Evolutionary conservation across 441 rosid species (phyloP).

Genomic region (Populus hybrid): DNA sequence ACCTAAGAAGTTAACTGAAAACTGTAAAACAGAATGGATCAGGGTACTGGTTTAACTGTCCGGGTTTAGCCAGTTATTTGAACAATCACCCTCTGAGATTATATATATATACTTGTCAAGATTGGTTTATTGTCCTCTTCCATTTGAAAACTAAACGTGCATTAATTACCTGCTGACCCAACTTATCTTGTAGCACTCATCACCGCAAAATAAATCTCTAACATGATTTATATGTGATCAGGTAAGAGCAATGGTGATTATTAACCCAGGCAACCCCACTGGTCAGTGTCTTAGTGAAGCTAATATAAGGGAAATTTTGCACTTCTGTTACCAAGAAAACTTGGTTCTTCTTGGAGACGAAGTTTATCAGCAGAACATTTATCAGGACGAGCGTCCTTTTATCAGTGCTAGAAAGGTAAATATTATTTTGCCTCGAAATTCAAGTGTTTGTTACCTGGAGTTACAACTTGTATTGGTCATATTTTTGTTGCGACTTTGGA

Average conservation of each 20-base stretch:
- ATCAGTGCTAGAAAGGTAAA: constrained; percentile 79
- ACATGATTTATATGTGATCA: constrained; percentile 28
- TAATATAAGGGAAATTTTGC: constrained; percentile 78
- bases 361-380: constrained; percentile 96
- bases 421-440: constrained; percentile 7
- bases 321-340: constrained; percentile 72
- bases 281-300: constrained; percentile 96
- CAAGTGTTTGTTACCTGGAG: constrained; percentile 4
- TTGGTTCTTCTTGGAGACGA: constrained; percentile 91
- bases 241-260: constrained; percentile 97
- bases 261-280: constrained; percentile 97
- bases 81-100: neutral
- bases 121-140: constrained; percentile 7
- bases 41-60: neutral
- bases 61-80: constrained; percentile 1
- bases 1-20: too few species aligned
- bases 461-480: constrained; percentile 15
- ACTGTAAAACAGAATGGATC: too few species aligned
- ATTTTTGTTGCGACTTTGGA: constrained; percentile 14
- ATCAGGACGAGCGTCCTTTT: constrained; percentile 94
- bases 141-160: constrained; percentile 9
- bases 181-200: neutral
- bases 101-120: neutral
- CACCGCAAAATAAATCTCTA: constrained; percentile 11
- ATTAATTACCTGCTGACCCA: constrained; percentile 5